phyloP scores from a whole-genome alignment of 1,284 basidiomycete species.

The Leccinum laetum region DNA sequence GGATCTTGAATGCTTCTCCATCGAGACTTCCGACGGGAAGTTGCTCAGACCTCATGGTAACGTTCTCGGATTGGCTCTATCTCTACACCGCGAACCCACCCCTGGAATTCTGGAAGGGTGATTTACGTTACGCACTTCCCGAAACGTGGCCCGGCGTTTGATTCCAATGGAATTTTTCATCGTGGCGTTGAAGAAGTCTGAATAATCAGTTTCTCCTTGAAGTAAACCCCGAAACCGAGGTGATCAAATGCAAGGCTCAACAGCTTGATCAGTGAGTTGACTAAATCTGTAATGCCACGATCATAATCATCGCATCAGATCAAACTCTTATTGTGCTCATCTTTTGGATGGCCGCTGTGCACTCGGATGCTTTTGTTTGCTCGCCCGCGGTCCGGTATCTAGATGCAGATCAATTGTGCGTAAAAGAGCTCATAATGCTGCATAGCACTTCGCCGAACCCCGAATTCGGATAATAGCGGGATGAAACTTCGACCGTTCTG shows the following conservation, averaged over 20 bases:
- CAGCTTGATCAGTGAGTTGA: not conserved
- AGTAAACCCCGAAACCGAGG: not conserved
- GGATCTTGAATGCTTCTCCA: not conserved
- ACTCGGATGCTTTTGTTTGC: not conserved
- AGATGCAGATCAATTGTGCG: not conserved
- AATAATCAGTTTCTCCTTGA: not conserved
- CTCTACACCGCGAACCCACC: not conserved
- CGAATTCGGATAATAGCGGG: slow-evolving; percentile 3
- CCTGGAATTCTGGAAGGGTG: not conserved
- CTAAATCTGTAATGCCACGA: not conserved
- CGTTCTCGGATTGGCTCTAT: not conserved
- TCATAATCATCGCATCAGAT: not conserved
- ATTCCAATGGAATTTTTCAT: slow-evolving; percentile 13
- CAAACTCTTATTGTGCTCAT: not conserved
- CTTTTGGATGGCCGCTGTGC: not conserved
- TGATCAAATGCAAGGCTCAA: not conserved
- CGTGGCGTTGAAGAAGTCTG: not conserved
- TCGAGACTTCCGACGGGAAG: not conserved
- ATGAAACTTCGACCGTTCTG: slow-evolving; percentile 1
- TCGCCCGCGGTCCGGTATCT: slow-evolving; percentile 5
- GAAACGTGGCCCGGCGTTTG: slow-evolving; percentile 3
- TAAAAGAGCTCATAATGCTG: not conserved
- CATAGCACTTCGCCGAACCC: slow-evolving; percentile 1
- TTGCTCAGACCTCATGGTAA: slow-evolving; percentile 4
- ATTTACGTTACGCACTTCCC: slow-evolving; percentile 7